Percentiles rank a stretch among this genome's conserved stretches.
Evolutionary conservation across 2,329 filamentous ascomycete genomes (phyloP).

Genomic region (Aureobasidium sp.): DNA sequence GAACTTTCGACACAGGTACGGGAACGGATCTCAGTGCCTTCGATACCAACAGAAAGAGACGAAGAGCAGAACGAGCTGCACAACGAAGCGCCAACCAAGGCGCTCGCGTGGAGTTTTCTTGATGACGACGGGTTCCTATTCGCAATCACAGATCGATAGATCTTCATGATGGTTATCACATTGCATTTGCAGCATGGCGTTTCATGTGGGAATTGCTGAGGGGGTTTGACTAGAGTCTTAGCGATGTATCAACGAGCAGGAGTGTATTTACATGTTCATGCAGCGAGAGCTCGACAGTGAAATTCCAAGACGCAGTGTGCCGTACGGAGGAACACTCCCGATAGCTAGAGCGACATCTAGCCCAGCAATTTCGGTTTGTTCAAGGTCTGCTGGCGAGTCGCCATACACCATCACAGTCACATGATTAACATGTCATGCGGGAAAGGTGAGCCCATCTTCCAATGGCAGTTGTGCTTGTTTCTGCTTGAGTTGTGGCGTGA

Average conservation of each 20-base stretch:
- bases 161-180: background rate
- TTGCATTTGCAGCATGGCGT: slow-evolving; percentile 5
- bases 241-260: background rate
- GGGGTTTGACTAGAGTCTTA: background rate
- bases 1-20: slow-evolving; percentile 29
- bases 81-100: slow-evolving; percentile 9
- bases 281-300: background rate
- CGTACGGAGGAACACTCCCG: background rate
- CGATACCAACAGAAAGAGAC: slow-evolving; percentile 43
- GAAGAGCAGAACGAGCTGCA: slow-evolving; percentile 43
- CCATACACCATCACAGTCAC: slow-evolving; percentile 6
- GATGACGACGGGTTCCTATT: background rate
- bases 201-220: background rate
- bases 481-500: background rate
- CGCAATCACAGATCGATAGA: background rate
- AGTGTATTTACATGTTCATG: background rate
- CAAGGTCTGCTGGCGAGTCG: background rate
- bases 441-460: background rate
- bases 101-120: slow-evolving; percentile 10
- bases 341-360: background rate
- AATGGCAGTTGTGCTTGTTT: background rate
- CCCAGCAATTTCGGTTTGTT: background rate
- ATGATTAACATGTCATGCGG: background rate
- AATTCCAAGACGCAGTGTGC: background rate
- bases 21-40: slow-evolving; percentile 36